Evolutionary conservation across 2,329 filamentous ascomycete genomes (phyloP), one percentile per base, ranked within the genome.

Genomic region (Cryphonectria parasitica): DNA sequence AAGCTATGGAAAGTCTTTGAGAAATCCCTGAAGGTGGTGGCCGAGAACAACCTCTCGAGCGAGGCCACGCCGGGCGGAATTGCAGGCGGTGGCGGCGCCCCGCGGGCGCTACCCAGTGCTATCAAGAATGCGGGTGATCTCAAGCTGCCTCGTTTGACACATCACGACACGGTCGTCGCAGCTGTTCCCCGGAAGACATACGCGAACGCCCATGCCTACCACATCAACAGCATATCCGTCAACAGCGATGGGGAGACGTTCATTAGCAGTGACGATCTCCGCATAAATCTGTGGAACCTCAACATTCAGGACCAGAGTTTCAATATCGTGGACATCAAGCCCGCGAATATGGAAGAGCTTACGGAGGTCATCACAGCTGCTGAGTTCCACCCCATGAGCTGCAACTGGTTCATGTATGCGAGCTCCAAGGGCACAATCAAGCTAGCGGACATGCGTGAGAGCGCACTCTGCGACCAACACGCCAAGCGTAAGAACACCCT

Each of bases 161-260:
- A 98, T 79, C 96, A 99, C 80, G 96, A 99, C 81, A 99, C 96
- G 31, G 96, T 99, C 70, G 95, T 99, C 74, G 96, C 96, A 56
- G 96, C 96, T 52, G 95, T 98, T 52, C 96, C 96, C 64, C 91
- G 96, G 76, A 92, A 95, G 83, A 98, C 95, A 54, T 99, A 98
- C 81, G 95, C 96, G 76, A 99, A 99, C 80, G 96, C 96, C 66
- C 96, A 99, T 81, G 96, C 96, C 75, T 99, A 99, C 81, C 96
- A 99, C 83, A 98, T 99, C 88, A 99, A 99, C 86, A 98, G 96
- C 86, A 99, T 99, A 81, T 98, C 96, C n/a, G 96, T 98, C 77
- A 99, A 99, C 86, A 98, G 95, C 80, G 96, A 99, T 80, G 96
- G 95, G 70, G 96, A 99, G 85, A 99, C 96, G 0, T 99, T 98